Percentiles rank a stretch among this genome's conserved stretches.
Conservation (phyloP, 2,329 filamentous ascomycete genomes). For the Microdochium trichocladiopsis region DNA sequence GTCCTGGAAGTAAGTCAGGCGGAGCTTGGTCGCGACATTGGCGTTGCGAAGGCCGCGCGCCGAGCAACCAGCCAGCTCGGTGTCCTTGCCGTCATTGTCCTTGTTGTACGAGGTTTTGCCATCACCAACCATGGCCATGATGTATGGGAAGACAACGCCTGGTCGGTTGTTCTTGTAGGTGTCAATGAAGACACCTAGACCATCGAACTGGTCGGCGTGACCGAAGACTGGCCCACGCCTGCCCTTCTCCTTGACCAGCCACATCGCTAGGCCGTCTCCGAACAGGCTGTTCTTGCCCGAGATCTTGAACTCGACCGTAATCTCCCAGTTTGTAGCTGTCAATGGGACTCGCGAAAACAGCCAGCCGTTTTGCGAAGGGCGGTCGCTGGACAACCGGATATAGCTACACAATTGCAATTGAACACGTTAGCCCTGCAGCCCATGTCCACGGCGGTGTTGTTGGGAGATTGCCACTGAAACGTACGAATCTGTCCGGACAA, state of each 20-base stretch:
- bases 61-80: slow-evolving; percentile 91
- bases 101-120: slow-evolving; percentile 87
- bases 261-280: slow-evolving; percentile 95
- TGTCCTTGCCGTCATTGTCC: slow-evolving; percentile 86
- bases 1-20: slow-evolving; percentile 94
- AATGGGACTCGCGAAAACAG: slow-evolving; percentile 89
- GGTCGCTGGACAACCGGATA: slow-evolving; percentile 85
- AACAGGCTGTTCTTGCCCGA: slow-evolving; percentile 83
- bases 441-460: background rate
- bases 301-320: slow-evolving; percentile 93
- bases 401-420: slow-evolving; percentile 50
- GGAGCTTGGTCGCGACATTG: slow-evolving; percentile 73
- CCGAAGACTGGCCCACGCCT: slow-evolving; percentile 81
- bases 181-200: slow-evolving; percentile 91
- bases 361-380: slow-evolving; percentile 86
- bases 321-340: slow-evolving; percentile 98
- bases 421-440: slow-evolving; percentile 11
- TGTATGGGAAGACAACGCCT: slow-evolving; percentile 90
- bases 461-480: no score
- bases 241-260: slow-evolving; percentile 91
- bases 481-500: slow-evolving; percentile 67
- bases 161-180: slow-evolving; percentile 99
- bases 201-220: slow-evolving; percentile 81
- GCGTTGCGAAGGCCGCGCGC: slow-evolving; percentile 83
- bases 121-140: slow-evolving; percentile 98